Conservation (phyloP, 1,139 yeast genomes). For the Wickerhamomyces sp. region DNA sequence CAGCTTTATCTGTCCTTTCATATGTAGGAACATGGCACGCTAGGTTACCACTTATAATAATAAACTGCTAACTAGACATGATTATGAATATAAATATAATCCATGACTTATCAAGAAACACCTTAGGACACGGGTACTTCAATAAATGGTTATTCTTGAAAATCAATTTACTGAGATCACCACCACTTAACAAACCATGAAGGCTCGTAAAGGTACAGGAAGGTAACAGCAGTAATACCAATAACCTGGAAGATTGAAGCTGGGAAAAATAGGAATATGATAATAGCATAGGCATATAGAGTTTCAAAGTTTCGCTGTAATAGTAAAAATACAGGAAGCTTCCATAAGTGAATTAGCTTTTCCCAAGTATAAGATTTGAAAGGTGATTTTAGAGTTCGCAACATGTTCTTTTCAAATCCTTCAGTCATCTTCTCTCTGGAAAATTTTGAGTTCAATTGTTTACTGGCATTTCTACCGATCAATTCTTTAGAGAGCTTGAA, state of each 20-base stretch:
- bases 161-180: neutral
- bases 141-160: too few relatives aligned
- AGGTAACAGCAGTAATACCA: conserved; percentile 2
- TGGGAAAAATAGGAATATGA: conserved; percentile 15
- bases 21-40: too few relatives aligned
- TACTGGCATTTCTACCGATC: conserved; percentile 48
- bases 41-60: too few relatives aligned
- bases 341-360: conserved; percentile 18
- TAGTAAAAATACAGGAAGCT: conserved; percentile 13
- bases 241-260: conserved; percentile 16
- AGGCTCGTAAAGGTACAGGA: conserved; percentile 7
- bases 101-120: too few relatives aligned
- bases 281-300: conserved; percentile 11
- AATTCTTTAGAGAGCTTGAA: conserved; percentile 30
- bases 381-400: conserved; percentile 22
- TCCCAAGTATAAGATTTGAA: conserved; percentile 22
- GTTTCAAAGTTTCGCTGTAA: conserved; percentile 9
- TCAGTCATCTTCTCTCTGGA: conserved; percentile 61
- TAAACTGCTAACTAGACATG: too few relatives aligned
- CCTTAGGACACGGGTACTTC: too few relatives aligned
- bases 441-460: conserved; percentile 48
- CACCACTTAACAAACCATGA: conserved; percentile 8
- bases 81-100: too few relatives aligned
- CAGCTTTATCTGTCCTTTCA: too few relatives aligned
- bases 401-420: conserved; percentile 40